Base-by-base conservation (phyloP, 176 grass and related monocot genomes). In the Phoenix roebelenii region DNA sequence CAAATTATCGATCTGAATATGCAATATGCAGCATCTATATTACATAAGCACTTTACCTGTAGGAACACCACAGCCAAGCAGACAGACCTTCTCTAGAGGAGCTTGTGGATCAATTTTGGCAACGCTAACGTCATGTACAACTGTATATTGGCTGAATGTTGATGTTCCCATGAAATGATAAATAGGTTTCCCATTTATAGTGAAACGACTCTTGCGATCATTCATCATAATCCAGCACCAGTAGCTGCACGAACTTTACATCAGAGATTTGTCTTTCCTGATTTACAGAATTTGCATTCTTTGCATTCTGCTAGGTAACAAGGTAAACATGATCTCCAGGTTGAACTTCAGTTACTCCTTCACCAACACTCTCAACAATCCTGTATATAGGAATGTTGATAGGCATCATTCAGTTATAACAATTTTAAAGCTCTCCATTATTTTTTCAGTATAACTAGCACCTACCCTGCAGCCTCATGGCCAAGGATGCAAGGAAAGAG, bases 151-250 rank as follows among this genome's bases (percentile, higher is more conserved):
- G 60, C 93, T 98, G 70, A 98, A 98, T 9, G 93, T 98, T 20
- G 93, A 98, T 61, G 93, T 98, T 2, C 93, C 93, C 93, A 98
- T 98, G 70, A 98, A 98, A 83, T 98, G 93, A 67, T 92, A 92
- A 32, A 98, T 92, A 24, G 78, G 76, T 16, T 85, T 98, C 4
- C 93, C 87, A 61, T 92, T 85, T 50, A 98, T 24, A 12, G 87
- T 85, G 81, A 98, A 98, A 59, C 87, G 73, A 73, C 78, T 88
- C 68, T 92, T 82, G 59, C 67, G 70, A 14, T 98, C 93, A 28
- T 57, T 91, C 93, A 98, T 88, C 93, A 98, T 98, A 29, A 98
- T 66, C 93, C 93, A 2, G 69, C 81, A 23, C 93, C 93, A 30
- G 93, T 92, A 24, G 93, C 93, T 18, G 17, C 28, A 23, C 93